Evolutionary conservation across 2,329 filamentous ascomycete genomes (phyloP).

Genomic region (Neofusicoccum kwambonambiense): DNA sequence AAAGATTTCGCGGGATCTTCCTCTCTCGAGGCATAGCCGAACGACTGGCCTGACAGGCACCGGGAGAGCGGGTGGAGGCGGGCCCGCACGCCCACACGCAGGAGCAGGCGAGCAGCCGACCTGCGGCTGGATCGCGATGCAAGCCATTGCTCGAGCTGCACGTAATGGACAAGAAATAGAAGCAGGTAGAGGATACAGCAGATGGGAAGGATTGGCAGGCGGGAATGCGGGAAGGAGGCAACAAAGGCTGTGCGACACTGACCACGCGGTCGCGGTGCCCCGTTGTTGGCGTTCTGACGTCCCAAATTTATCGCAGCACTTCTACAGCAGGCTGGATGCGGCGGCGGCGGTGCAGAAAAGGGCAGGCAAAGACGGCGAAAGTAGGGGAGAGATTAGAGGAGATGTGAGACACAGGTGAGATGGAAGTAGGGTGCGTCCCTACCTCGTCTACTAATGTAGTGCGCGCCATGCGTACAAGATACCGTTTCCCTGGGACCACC

Average conservation of each 20-base stretch:
- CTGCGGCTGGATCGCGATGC: not conserved
- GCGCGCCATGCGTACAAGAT: not conserved
- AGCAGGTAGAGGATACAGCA: slow-evolving; percentile 2
- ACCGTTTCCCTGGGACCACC: not conserved
- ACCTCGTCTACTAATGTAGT: not conserved
- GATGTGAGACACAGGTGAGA: slow-evolving; percentile 3
- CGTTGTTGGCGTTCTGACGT: not conserved
- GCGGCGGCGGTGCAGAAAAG: slow-evolving; percentile 3
- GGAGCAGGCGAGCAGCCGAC: too few relatives aligned
- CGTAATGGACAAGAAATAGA: slow-evolving; percentile 2
- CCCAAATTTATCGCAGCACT: not conserved
- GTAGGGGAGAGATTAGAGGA: not conserved
- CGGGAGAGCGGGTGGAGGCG: not conserved
- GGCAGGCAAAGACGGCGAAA: not conserved
- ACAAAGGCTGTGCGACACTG: slow-evolving; percentile 2
- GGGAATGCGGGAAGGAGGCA: slow-evolving; percentile 1
- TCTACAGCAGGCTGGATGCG: not conserved
- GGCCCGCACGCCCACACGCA: not conserved
- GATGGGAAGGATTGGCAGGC: not conserved
- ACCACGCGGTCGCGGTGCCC: not conserved
- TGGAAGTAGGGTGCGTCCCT: slow-evolving; percentile 12
- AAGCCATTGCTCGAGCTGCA: slow-evolving; percentile 6
- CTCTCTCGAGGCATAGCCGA: not conserved
- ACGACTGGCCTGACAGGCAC: not conserved
- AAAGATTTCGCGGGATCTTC: not conserved